These are phyloP conservation scores for Aegilops umbellulata DNA, from an alignment of 176 grass and related monocot genomes.

Conservation along the genomic window DNA sequence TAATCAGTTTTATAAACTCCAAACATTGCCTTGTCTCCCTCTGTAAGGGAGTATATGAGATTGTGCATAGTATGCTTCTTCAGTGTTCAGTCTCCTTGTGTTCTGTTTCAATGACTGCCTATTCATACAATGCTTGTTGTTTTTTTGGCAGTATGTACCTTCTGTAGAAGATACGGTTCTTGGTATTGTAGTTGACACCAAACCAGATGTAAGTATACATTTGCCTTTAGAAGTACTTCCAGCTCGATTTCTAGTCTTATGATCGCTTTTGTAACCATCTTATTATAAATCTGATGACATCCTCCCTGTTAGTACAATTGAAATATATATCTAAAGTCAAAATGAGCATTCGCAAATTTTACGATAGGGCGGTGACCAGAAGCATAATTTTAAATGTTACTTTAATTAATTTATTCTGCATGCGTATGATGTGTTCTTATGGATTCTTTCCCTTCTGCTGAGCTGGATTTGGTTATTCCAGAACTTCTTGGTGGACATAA, in stretches of 20 bases:
- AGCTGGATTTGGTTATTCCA: slow-evolving; percentile 37
- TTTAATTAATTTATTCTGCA: slow-evolving; percentile 1
- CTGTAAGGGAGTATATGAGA: background rate
- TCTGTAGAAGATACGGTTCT: slow-evolving; percentile 70
- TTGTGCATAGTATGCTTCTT: background rate
- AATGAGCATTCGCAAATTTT: background rate
- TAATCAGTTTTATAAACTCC: background rate
- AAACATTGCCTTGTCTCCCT: background rate
- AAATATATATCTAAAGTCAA: background rate
- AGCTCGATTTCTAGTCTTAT: background rate
- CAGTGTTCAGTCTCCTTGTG: background rate
- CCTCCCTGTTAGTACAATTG: background rate
- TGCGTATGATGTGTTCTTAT: slow-evolving; percentile 19
- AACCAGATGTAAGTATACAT: slow-evolving; percentile 77
- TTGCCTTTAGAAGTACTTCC: slow-evolving; percentile 14
- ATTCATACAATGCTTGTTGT: slow-evolving; percentile 23
- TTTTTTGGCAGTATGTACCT: slow-evolving; percentile 66
- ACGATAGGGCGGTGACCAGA: background rate
- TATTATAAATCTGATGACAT: background rate
- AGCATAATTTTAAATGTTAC: background rate
- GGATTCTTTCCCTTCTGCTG: background rate
- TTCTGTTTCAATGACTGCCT: background rate
- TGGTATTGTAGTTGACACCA: slow-evolving; percentile 81
- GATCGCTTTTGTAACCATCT: background rate
- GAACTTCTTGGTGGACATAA: slow-evolving; percentile 98